phyloP scores from a whole-genome alignment of 176 grass and related monocot species.

The Triticum urartu region DNA sequence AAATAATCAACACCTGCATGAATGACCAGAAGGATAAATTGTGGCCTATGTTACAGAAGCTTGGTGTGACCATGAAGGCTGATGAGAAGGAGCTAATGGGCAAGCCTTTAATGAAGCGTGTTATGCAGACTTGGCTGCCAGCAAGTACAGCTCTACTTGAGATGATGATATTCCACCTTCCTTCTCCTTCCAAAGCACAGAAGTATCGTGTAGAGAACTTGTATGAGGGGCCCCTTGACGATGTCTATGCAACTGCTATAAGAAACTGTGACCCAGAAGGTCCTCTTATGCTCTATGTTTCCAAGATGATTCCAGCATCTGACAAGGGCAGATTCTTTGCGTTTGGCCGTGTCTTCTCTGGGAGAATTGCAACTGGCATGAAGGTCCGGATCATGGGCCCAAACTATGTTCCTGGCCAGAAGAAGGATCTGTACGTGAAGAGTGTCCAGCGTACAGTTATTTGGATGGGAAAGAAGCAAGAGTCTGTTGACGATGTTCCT shows the following conservation, averaged over 20 bases:
- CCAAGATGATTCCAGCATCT: slow-evolving; percentile 94
- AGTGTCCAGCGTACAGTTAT: slow-evolving; percentile 82
- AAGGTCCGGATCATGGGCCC: slow-evolving; percentile 92
- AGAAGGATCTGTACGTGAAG: slow-evolving; percentile 85
- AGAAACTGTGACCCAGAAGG: slow-evolving; percentile 90
- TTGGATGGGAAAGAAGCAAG: slow-evolving; percentile 88
- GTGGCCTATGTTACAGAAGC: slow-evolving; percentile 87
- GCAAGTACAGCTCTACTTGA: slow-evolving; percentile 73
- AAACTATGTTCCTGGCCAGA: slow-evolving; percentile 83
- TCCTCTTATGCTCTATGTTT: slow-evolving; percentile 87
- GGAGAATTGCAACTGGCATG: slow-evolving; percentile 68
- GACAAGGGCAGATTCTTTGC: slow-evolving; percentile 88
- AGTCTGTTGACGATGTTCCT: slow-evolving; percentile 86
- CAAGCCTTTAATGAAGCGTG: slow-evolving; percentile 85
- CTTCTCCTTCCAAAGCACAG: slow-evolving; percentile 62
- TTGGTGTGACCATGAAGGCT: slow-evolving; percentile 67
- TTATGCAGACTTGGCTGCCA: slow-evolving; percentile 89
- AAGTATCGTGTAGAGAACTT: slow-evolving; percentile 86
- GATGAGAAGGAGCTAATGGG: slow-evolving; percentile 77
- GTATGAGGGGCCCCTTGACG: slow-evolving; percentile 78
- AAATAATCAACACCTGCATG: slow-evolving; percentile 84
- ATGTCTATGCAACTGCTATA: slow-evolving; percentile 71
- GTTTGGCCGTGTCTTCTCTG: slow-evolving; percentile 74
- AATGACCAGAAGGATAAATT: slow-evolving; percentile 80
- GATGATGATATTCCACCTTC: slow-evolving; percentile 91